phyloP scores from a whole-genome alignment of 2,329 filamentous ascomycete genomes.

The Botryotinia narcissicola region DNA sequence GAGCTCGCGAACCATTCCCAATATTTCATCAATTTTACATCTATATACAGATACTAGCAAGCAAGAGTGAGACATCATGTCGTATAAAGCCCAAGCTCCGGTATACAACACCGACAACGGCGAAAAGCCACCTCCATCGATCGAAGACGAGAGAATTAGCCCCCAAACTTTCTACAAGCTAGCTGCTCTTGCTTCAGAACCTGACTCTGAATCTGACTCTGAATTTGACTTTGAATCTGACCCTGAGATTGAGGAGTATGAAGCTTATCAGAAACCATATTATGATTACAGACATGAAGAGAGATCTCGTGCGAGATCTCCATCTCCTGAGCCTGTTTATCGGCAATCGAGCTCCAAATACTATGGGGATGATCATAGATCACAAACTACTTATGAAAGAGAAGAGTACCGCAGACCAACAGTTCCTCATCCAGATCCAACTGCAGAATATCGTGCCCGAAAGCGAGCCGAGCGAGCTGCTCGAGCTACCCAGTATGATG shows the following conservation, averaged over 20 bases:
- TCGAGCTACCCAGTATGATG: neutral
- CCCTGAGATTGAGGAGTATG: neutral
- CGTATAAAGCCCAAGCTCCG: neutral
- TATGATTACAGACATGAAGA: neutral
- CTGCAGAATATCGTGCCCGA: neutral
- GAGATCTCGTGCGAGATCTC: neutral
- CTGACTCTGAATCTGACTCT: neutral
- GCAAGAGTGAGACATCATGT: neutral
- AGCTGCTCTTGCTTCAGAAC: neutral
- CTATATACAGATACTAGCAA: neutral
- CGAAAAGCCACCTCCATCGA: neutral
- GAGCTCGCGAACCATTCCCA: neutral
- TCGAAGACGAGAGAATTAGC: neutral
- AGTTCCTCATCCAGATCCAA: neutral
- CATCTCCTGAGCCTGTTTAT: neutral
- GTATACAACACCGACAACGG: neutral
- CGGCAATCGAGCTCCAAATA: neutral
- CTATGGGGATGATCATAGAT: neutral
- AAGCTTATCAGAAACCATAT: neutral
- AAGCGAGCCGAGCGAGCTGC: neutral
- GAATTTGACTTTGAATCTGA: neutral
- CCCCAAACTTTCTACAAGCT: neutral
- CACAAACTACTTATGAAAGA: neutral
- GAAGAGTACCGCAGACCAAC: neutral
- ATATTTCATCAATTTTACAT: neutral